These are phyloP conservation scores for Syzygium jambos DNA, from an alignment of 345 rosid species.

Conservation along the genomic window DNA sequence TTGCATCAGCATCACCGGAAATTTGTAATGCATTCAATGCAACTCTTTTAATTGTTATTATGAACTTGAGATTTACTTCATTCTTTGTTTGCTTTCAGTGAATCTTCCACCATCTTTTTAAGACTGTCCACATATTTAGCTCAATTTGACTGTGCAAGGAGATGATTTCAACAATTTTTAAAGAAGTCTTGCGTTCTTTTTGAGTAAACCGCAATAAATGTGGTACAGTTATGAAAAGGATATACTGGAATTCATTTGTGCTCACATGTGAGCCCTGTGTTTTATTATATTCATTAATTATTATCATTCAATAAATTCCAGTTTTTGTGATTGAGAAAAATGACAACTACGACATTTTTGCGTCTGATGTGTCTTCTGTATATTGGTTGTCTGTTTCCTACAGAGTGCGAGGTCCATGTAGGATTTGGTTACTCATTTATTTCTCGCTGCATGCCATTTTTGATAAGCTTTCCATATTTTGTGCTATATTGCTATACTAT, in stretches of 20 bases:
- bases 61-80: background rate
- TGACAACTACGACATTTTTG: background rate
- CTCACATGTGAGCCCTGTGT: background rate
- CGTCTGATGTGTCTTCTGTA: background rate
- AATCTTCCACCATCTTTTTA: background rate
- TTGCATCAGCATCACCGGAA: background rate
- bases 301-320: background rate
- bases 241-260: background rate
- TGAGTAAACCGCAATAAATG: background rate
- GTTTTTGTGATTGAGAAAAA: background rate
- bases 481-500: background rate
- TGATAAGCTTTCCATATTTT: background rate
- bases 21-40: background rate
- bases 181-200: background rate
- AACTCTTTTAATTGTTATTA: background rate
- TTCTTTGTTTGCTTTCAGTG: background rate
- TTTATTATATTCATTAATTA: background rate
- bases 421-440: background rate
- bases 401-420: background rate
- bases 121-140: background rate
- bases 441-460: background rate
- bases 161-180: background rate
- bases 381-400: background rate
- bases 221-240: background rate
- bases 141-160: background rate